Conservation (phyloP, 2,329 filamentous ascomycete species). For the Talaromyces islandicus region DNA sequence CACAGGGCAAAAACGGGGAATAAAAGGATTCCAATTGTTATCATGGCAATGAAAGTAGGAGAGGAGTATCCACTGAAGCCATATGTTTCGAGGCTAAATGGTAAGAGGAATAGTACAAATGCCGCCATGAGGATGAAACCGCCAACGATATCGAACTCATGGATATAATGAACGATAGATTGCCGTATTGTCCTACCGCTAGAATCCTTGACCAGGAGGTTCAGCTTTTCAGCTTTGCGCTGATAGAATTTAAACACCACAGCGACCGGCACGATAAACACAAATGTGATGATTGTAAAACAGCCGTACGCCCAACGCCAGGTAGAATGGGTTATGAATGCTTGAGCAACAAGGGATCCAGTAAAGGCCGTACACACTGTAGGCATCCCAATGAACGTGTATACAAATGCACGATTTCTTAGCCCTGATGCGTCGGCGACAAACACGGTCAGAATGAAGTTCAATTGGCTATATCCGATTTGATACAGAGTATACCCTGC, state of each 20-base stretch:
- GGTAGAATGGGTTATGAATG: conserved; percentile 42
- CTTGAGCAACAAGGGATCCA: conserved; percentile 47
- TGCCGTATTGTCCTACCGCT: conserved; percentile 43
- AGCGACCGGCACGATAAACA: conserved; percentile 51
- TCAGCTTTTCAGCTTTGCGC: conserved; percentile 50
- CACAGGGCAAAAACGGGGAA: conserved; percentile 50
- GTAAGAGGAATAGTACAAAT: conserved; percentile 59
- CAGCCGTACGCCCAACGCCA: conserved; percentile 61
- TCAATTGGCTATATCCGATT: conserved; percentile 51
- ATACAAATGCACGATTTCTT: conserved; percentile 56
- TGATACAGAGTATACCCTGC: conserved; percentile 59
- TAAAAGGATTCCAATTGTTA: conserved; percentile 49
- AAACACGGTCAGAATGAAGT: conserved; percentile 53
- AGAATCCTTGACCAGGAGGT: conserved; percentile 40
- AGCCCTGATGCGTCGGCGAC: conserved; percentile 58
- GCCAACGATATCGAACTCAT: conserved; percentile 60
- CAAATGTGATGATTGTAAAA: conserved; percentile 55
- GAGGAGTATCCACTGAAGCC: conserved; percentile 37
- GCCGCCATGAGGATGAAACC: conserved; percentile 55
- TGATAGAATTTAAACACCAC: conserved; percentile 51
- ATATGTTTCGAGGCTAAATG: conserved; percentile 52
- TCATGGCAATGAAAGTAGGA: conserved; percentile 45
- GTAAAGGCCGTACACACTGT: conserved; percentile 56
- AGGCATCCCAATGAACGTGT: conserved; percentile 54
- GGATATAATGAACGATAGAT: conserved; percentile 48